These are phyloP conservation scores for Geotrichum phurueaensis DNA, from an alignment of 1,139 yeast species.

Conservation along the genomic window DNA sequence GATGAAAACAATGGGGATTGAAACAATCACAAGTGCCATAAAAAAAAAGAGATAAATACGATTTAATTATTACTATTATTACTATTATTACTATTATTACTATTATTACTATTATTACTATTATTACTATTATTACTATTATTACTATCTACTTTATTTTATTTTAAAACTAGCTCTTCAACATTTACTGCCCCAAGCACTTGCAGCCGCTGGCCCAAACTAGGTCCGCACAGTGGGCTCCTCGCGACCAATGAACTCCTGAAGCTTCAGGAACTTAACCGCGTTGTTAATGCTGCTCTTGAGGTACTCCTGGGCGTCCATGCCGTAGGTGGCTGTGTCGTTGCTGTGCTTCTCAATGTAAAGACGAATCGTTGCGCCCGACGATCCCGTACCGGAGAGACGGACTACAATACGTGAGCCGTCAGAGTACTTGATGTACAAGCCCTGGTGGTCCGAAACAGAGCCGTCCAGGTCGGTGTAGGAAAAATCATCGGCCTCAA, in stretches of 20 bases:
- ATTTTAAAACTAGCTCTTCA: too few species aligned
- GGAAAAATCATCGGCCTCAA: conserved; percentile 83
- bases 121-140: too few species aligned
- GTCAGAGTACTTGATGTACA: conserved; percentile 70
- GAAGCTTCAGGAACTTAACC: conserved; percentile 61
- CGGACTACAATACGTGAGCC: conserved; percentile 88
- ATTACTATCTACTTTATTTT: too few species aligned
- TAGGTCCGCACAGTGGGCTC: conserved; percentile 87
- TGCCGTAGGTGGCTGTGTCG: conserved; percentile 48
- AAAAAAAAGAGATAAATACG: not conserved
- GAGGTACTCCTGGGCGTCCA: conserved; percentile 66
- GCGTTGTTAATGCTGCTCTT: conserved; percentile 57
- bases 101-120: too few species aligned
- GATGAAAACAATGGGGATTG: not conserved
- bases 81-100: too few species aligned
- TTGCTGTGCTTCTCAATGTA: conserved; percentile 79
- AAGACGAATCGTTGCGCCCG: conserved; percentile 94
- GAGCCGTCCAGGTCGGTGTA: conserved; percentile 95
- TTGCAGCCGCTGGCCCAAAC: not conserved
- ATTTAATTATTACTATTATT: too few species aligned
- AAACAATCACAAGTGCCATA: not conserved
- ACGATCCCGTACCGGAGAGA: conserved; percentile 94
- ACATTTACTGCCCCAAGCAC: not conserved
- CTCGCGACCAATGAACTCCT: conserved; percentile 71
- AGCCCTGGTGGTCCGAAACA: conserved; percentile 86